Base-by-base conservation (phyloP, 78 protist species). In the Protostelium mycophagum region DNA sequence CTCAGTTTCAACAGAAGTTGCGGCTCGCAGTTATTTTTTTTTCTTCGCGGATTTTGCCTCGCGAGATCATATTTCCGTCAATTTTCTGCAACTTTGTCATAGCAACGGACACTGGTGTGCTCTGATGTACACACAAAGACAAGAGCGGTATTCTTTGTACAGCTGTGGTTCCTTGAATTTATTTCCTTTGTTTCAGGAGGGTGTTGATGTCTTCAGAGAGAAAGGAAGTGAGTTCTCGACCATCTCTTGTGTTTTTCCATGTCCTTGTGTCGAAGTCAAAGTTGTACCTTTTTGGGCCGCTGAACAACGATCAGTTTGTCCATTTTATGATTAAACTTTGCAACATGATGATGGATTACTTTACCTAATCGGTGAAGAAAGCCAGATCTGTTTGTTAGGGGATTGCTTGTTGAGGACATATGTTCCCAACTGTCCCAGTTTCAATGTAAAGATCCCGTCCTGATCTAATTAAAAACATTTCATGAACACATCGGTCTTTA, bases 341-440 rank as follows among this genome's bases (percentile, higher is more conserved):
- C n/a, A n/a, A n/a, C n/a, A n/a, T n/a, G n/a, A 51, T 51, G 73
- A 25, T 51, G 73, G 73, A 51, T 51, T 16, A 25, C 73, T 51
- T 16, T 51, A 51, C 73, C 92, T 86, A 31, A 95, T 39, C 28
- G 98, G 98, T 5, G 98, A 97, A 23, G 96, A 91, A 86, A 95
- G 87, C 98, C 98, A 97, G 36, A 97, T 94, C 89, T 97, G 96
- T 0, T 73, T 38, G 83, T 96, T 97, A 34, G 98, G 98, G 28
- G 97, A 91, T 85, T 97, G 98, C 51, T 95, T 93, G 92, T 97
- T 97, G 83, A 97, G 88, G 37, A 97, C 97, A 84, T 88, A 96
- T 0, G 97, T 93, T 1, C 97, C 97, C 0, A 34, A 28, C 1
- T 1, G 29, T 28, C 91, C 94, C 0, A 86, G 10, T 29, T 86